Percentiles rank a stretch among this genome's conserved stretches.
Evolutionary conservation across 73 alveolate species (phyloP).

Genomic region (Blepharisma stoltei): DNA sequence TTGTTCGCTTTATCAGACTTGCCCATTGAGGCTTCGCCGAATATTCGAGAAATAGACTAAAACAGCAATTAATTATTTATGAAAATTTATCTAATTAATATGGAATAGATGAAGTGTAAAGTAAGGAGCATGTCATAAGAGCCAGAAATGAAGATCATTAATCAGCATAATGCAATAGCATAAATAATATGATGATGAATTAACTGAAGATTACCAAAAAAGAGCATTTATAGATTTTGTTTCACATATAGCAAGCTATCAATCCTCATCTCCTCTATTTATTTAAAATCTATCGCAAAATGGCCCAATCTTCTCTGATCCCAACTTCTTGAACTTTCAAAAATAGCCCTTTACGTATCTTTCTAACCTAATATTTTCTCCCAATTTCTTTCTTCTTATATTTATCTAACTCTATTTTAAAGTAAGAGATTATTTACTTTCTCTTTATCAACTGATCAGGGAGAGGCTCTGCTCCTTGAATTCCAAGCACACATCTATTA

Average conservation of each 20-base stretch:
- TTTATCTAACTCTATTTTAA: neutral
- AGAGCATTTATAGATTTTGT: neutral
- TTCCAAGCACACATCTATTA: conserved; percentile 16
- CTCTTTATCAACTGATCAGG: conserved; percentile 22
- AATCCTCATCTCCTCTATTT: neutral
- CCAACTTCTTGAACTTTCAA: neutral
- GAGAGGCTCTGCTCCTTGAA: conserved; percentile 28
- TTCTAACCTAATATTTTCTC: neutral
- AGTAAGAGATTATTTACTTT: neutral
- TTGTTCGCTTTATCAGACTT: too few species aligned
- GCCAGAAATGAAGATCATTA: neutral
- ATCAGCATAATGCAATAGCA: neutral
- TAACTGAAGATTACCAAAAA: neutral
- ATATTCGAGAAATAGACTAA: too few species aligned
- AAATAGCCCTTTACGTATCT: neutral
- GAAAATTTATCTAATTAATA: neutral
- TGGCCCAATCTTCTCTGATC: neutral
- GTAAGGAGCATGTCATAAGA: neutral
- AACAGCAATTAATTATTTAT: too few species aligned
- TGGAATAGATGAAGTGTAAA: neutral
- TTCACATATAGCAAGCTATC: neutral
- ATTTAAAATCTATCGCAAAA: neutral
- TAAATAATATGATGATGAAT: neutral
- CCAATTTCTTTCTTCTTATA: neutral
- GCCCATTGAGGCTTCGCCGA: too few species aligned